Conservation (phyloP, 2,329 filamentous ascomycete species). For the Ploettnerulaceae sp. region DNA sequence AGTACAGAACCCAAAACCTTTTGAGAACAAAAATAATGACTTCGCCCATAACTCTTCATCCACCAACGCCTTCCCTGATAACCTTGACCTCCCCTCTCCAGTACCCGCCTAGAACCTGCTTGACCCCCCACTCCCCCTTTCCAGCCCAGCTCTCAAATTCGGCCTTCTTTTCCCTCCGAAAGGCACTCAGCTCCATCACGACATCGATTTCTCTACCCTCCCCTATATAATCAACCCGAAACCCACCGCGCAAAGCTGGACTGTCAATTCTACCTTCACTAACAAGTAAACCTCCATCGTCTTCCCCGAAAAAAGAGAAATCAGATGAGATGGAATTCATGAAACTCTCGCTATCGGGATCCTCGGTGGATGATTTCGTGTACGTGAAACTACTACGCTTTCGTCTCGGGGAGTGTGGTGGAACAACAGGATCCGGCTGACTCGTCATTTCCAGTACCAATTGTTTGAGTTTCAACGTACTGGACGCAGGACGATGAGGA, state of each 20-base stretch:
- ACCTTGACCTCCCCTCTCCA: constrained; percentile 24
- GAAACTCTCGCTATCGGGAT: constrained; percentile 20
- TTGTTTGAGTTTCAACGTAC: constrained; percentile 9
- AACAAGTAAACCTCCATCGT: constrained; percentile 20
- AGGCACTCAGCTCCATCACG: constrained; percentile 14
- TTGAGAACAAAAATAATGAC: background rate
- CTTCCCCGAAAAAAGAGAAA: constrained; percentile 24
- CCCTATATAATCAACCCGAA: constrained; percentile 9
- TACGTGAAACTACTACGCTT: constrained; percentile 9
- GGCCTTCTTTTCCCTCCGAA: constrained; percentile 17
- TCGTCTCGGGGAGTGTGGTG: background rate
- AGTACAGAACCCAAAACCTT: background rate
- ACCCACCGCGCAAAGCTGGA: constrained; percentile 2
- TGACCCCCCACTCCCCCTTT: constrained; percentile 3
- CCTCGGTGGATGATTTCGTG: constrained; percentile 24
- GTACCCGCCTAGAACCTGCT: constrained; percentile 18
- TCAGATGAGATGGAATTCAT: constrained; percentile 16
- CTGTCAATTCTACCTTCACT: constrained; percentile 18
- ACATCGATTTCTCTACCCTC: constrained; percentile 15
- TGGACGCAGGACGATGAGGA: background rate
- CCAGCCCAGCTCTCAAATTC: constrained; percentile 7
- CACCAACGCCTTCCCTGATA: constrained; percentile 30
- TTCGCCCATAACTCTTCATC: constrained; percentile 39
- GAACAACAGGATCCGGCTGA: constrained; percentile 8
- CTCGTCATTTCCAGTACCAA: constrained; percentile 20